Conservation (phyloP, 1,284 basidiomycete genomes). For the Thecaphora thlaspeos region DNA sequence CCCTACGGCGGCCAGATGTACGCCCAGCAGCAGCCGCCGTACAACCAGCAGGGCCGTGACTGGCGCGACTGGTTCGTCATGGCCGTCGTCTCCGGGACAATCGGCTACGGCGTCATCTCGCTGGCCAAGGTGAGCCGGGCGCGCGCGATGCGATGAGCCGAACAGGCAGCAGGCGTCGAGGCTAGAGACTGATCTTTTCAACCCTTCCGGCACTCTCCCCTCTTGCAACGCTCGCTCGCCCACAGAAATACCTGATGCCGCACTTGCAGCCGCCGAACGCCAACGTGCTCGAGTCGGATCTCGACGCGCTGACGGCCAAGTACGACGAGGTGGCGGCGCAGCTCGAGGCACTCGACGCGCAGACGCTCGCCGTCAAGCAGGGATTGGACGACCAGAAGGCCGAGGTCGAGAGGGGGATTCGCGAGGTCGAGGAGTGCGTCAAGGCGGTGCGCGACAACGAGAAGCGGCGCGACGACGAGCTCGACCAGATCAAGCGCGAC, state of each 20-base stretch:
- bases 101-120: constrained; percentile 82
- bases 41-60: constrained; percentile 34
- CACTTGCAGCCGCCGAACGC: constrained; percentile 85
- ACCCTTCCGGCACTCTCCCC: no score
- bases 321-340: constrained; percentile 83
- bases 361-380: constrained; percentile 70
- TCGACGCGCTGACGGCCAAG: constrained; percentile 78
- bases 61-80: constrained; percentile 67
- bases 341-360: constrained; percentile 73
- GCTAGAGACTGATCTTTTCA: no score
- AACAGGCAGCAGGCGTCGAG: no score
- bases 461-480: constrained; percentile 76
- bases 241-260: constrained; percentile 84
- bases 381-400: constrained; percentile 80
- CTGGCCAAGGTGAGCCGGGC: constrained; percentile 75
- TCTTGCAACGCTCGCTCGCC: no score
- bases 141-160: no score
- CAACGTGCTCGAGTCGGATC: constrained; percentile 85
- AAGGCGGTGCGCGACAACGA: constrained; percentile 76
- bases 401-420: constrained; percentile 73
- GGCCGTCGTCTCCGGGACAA: constrained; percentile 82
- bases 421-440: constrained; percentile 77
- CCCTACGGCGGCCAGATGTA: constrained; percentile 6
- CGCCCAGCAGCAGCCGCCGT: constrained; percentile 14
- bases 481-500: constrained; percentile 70